Evolutionary conservation across 805 yeast genomes (phyloP).

Genomic region (Kodamaea kaohsiungensis): DNA sequence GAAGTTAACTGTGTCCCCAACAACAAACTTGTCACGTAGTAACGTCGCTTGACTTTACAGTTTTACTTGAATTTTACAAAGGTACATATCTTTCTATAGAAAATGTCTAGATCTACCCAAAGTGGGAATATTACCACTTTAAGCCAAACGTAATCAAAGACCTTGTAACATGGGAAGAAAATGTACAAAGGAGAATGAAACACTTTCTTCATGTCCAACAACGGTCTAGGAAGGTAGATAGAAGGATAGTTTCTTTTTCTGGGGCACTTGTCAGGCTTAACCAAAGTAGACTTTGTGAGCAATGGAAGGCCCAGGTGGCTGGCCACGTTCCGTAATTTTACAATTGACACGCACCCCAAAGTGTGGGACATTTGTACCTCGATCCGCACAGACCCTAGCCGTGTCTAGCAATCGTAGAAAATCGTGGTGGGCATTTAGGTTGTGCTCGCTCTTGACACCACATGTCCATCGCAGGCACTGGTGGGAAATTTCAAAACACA

Average conservation of each 20-base stretch:
- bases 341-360: constrained; percentile 1
- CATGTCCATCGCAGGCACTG: neutral
- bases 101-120: neutral
- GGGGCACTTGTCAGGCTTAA: neutral
- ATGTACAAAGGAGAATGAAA: neutral
- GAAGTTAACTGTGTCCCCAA: neutral
- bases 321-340: constrained; percentile 4
- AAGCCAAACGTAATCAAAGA: neutral
- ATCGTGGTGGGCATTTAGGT: neutral
- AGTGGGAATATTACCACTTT: neutral
- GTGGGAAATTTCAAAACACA: constrained; percentile 2
- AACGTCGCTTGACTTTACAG: neutral
- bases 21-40: neutral
- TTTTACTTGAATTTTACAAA: neutral
- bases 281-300: neutral
- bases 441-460: neutral
- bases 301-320: constrained; percentile 1
- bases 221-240: neutral
- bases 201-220: neutral
- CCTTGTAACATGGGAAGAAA: neutral
- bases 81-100: neutral
- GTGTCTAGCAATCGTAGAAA: neutral
- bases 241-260: neutral
- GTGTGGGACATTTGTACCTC: neutral
- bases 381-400: neutral